These are phyloP conservation scores for Talaromyces sp. DNA, from an alignment of 2,329 filamentous ascomycete species.

Conservation along the genomic window DNA sequence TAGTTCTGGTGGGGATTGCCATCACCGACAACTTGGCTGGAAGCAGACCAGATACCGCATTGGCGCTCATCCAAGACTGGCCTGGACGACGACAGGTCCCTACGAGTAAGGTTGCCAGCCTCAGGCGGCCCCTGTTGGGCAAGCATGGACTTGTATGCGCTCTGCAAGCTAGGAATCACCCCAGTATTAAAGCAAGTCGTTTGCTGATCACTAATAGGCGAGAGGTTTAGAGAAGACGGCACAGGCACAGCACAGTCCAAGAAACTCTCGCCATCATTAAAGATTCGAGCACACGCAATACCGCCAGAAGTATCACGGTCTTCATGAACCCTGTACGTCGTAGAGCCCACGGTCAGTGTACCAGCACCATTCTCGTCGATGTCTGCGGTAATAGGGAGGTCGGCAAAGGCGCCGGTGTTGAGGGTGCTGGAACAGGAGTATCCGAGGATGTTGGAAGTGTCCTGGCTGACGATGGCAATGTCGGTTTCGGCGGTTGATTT, in stretches of 20 bases:
- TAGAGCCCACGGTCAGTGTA: not conserved
- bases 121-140: not conserved
- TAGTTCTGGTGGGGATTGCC: slow-evolving; percentile 5
- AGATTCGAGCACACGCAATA: slow-evolving; percentile 2
- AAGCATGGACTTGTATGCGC: not conserved
- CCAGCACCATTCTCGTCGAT: slow-evolving; percentile 1
- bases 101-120: not conserved
- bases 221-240: not conserved
- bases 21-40: not conserved
- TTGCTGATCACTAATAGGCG: not conserved
- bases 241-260: not conserved
- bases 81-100: not conserved
- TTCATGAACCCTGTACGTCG: not conserved
- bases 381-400: not conserved
- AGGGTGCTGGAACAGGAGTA: not conserved
- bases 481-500: not conserved
- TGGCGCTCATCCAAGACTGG: not conserved
- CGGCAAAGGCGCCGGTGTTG: not conserved
- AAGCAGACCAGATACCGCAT: not conserved
- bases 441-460: not conserved
- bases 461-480: not conserved
- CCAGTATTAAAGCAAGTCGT: not conserved
- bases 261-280: slow-evolving; percentile 1
- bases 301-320: not conserved
- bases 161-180: not conserved